Percentiles rank a stretch among this genome's conserved stretches.
phyloP scores from a whole-genome alignment of 2,329 filamentous ascomycete species.

The Phialemonium atrogriseum region DNA sequence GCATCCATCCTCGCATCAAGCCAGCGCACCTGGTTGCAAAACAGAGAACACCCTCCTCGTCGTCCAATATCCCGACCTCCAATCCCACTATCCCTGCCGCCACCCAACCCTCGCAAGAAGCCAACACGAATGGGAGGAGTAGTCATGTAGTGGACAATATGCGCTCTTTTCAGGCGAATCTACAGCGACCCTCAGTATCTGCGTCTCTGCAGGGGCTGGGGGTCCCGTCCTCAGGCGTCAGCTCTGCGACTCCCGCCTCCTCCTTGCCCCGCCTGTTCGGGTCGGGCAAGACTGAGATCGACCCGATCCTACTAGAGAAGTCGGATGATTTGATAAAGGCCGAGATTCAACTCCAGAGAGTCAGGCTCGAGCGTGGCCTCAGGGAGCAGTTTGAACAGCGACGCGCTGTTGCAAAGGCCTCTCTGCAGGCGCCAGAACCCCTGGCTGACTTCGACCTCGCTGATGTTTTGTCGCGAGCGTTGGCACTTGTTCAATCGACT shows the following conservation, averaged over 20 bases:
- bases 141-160: slow-evolving; percentile 11
- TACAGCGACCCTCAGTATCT: slow-evolving; percentile 9
- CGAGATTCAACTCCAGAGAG: slow-evolving; percentile 70
- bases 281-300: slow-evolving; percentile 57
- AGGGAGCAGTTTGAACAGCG: slow-evolving; percentile 68
- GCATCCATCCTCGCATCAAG: slow-evolving; percentile 60
- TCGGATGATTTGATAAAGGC: slow-evolving; percentile 77
- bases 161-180: slow-evolving; percentile 12
- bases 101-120: slow-evolving; percentile 5
- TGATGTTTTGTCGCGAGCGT: slow-evolving; percentile 63
- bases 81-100: slow-evolving; percentile 3
- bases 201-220: neutral
- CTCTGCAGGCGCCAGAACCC: slow-evolving; percentile 36
- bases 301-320: slow-evolving; percentile 79
- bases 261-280: slow-evolving; percentile 24
- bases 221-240: too few relatives aligned
- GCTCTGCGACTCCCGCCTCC: neutral
- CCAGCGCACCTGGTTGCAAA: slow-evolving; percentile 31
- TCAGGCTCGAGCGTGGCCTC: slow-evolving; percentile 69
- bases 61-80: slow-evolving; percentile 7
- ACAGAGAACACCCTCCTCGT: slow-evolving; percentile 5
- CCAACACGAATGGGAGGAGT: slow-evolving; percentile 8
- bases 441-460: slow-evolving; percentile 61
- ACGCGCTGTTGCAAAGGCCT: slow-evolving; percentile 32
- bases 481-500: slow-evolving; percentile 62